Base-by-base conservation (phyloP, 805 yeast genomes). In the Starmerella etchellsii region DNA sequence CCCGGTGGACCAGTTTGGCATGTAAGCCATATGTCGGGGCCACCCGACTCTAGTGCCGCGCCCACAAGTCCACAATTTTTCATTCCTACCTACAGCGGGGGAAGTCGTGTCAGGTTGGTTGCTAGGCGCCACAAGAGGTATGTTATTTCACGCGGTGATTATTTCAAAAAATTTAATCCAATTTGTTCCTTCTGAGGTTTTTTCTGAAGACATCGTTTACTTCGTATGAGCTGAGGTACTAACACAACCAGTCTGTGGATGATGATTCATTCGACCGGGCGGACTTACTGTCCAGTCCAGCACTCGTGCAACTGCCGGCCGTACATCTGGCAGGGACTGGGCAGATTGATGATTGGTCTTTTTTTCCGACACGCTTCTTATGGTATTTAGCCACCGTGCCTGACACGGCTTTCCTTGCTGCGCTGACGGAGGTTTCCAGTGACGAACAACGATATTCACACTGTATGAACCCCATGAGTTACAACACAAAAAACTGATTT, bases 201-300 rank as follows among this genome's bases (percentile, higher is more conserved):
- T 21, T 22, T 23, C 33, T 48, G 52, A 49, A 42, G 57, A 49
- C 32, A 31, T 35, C 34, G 19, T 37, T 34, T 20, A 15, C 15
- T 37, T 36, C 52, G 45, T 48, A 48, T 54, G 59, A 54, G 56
- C 56, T 35, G 37, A 28, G 32, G 31, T 41, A 46, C 55, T 51
- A 54, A 50, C 55, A 14, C 38, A 5, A 27, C 18, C 27, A 40
- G 44, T 32, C 23, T 42, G 54, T 50, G 58, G 47, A 55, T 57
- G 62, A 58, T 41, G 62, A 58, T 51, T 48, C 45, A 46, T 47
- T 54, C 60, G 63, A 59, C 63, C 63, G 63, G 63, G 63, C 63
- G 63, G 63, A 57, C 63, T 48, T 52, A 59, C 32, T 33, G 34
- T 33, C 33, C 19, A 28, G 32, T 32, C 40, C 52, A 31, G 49